A percentile compares a stretch with the other conserved stretches of the same genome.
phyloP scores from a whole-genome alignment of 345 rosid species.

The Salix dunnii region DNA sequence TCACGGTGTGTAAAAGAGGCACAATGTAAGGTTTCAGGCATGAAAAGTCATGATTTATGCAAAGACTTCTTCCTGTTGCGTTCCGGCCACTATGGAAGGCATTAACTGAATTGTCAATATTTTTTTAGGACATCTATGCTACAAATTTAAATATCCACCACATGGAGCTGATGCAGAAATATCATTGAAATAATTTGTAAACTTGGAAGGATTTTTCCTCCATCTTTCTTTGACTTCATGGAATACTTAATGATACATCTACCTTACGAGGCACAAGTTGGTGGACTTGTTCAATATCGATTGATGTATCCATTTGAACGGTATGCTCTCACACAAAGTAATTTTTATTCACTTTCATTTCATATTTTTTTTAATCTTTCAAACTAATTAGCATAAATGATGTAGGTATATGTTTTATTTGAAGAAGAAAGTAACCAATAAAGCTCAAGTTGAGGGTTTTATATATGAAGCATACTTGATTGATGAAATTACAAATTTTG shows the following conservation, averaged over 20 bases:
- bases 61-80: not conserved
- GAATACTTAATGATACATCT: no score
- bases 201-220: no score
- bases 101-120: not conserved
- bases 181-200: not conserved
- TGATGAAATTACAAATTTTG: no score
- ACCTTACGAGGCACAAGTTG: no score
- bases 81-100: not conserved
- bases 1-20: not conserved
- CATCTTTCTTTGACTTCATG: no score
- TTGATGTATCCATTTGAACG: no score
- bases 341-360: not conserved
- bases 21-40: not conserved
- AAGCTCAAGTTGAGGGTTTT: no score
- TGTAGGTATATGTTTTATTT: no score
- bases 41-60: conserved; percentile 9
- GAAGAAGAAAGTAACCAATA: no score
- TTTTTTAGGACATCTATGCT: not conserved
- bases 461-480: no score
- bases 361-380: not conserved
- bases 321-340: not conserved
- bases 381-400: not conserved
- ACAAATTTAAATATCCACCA: not conserved
- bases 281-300: no score
- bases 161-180: not conserved